Evolutionary conservation across 169 alveolate species (phyloP), one percentile per base, ranked within the genome.

Genomic region (Plasmodium fragile): DNA sequence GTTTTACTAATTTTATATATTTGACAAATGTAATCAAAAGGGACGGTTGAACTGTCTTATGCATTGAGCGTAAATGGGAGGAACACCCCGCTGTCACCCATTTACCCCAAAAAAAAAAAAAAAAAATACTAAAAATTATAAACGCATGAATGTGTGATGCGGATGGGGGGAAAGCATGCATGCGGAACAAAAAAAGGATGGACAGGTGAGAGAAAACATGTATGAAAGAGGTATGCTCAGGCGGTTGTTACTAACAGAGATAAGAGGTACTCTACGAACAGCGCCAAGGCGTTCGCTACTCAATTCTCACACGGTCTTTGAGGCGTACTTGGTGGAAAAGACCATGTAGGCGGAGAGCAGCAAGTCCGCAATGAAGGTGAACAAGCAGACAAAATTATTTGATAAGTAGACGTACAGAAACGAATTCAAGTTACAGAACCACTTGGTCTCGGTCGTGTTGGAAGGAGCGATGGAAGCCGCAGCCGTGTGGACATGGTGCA

Each of bases 371-470:
- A 59, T 18, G 71, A 87, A 87, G 11, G 75, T 18, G 49, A 87
- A 10, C n/a, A 87, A 28, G 41, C 90, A 11, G 25, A 69, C 45
- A 22, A 41, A 34, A n/a, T 25, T 75, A 79, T 87, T 87, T 55
- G 82, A 77, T 45, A 87, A 55, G 70, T 87, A 87, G 8, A 87
- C 70, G 52, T 77, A 87, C 7, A 77, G 25, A 25, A 87, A 43
- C 22, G 2, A 22, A 16, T 43, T 28, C 49, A 87, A 30, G 52
- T 87, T 87, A 34, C 90, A 87, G 39, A 87, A 87, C 93, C 93
- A 87, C 8, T 55, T 79, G 7, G 93, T 87, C 70, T 87, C 93
- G 32, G 32, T 18, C 32, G 32, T 87, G 34, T 87, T 78, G 43
- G 89, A 78, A 11, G 81, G 69, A 25, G 82, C 75, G 78, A 55